A percentile compares a stretch with the other conserved stretches of the same genome.
phyloP scores from a whole-genome alignment of 495 filamentous ascomycete genomes.

The Lasiosphaeria ovina region DNA sequence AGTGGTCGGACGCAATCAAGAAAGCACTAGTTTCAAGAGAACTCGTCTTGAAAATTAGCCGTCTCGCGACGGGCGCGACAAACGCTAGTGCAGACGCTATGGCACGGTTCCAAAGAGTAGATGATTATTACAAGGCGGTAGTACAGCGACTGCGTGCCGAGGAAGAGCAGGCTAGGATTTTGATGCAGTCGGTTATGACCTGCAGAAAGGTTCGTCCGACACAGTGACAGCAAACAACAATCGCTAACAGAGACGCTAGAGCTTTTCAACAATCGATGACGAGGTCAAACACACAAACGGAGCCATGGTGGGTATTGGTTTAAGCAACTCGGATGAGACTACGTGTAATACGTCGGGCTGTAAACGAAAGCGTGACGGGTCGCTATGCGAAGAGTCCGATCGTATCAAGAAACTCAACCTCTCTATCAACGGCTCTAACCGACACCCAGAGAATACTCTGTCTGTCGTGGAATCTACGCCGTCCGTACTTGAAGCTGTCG shows the following conservation, averaged over 20 bases:
- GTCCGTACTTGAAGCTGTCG: too few relatives aligned
- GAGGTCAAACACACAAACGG: background rate
- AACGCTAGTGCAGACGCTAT: slow-evolving; percentile 6
- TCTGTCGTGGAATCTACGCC: too few relatives aligned
- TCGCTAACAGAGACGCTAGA: slow-evolving; percentile 4
- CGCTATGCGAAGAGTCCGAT: background rate
- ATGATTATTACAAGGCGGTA: background rate
- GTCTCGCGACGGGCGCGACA: slow-evolving; percentile 2
- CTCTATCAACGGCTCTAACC: background rate
- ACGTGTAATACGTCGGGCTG: background rate
- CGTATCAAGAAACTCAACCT: background rate
- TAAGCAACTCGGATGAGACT: slow-evolving; percentile 4
- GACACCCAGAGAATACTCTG: background rate
- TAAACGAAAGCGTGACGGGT: slow-evolving; percentile 4
- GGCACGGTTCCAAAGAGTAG: background rate
- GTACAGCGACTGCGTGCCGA: slow-evolving; percentile 2
- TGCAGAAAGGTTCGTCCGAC: slow-evolving; percentile 3
- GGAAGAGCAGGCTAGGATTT: background rate
- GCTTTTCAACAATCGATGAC: background rate
- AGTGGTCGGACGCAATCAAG: background rate
- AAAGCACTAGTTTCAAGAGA: slow-evolving; percentile 1
- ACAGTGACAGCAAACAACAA: slow-evolving; percentile 1
- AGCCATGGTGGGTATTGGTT: background rate
- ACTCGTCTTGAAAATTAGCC: slow-evolving; percentile 3
- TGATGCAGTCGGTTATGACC: slow-evolving; percentile 1